Conservation (phyloP, 495 filamentous ascomycete species). For the Penicillium steckii region DNA sequence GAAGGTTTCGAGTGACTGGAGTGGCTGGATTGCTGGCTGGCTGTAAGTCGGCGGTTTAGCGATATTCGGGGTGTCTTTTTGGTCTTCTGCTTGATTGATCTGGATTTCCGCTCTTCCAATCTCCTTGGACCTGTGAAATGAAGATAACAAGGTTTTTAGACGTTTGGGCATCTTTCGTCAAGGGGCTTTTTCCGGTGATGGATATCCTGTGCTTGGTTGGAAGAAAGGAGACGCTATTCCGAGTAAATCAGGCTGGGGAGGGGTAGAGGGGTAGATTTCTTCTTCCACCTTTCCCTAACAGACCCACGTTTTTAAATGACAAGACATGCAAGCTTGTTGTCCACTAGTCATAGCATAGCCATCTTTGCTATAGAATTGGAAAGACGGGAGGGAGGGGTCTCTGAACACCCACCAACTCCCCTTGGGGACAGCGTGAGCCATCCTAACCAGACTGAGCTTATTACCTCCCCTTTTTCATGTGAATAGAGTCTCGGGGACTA, state of each 20-base stretch:
- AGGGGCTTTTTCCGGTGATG: background rate
- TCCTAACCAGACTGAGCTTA: no score
- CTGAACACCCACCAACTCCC: no score
- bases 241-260: background rate
- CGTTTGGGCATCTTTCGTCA: background rate
- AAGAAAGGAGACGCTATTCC: background rate
- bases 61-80: background rate
- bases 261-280: no score
- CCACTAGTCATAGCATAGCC: no score
- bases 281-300: no score
- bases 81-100: background rate
- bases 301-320: no score
- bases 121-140: background rate
- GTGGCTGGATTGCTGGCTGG: background rate
- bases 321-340: no score
- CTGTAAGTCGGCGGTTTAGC: background rate
- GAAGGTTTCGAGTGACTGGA: slow-evolving; percentile 1
- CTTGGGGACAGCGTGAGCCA: no score
- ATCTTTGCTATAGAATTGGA: no score
- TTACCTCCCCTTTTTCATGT: no score
- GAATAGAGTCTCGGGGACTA: no score
- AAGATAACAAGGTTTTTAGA: background rate
- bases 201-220: background rate
- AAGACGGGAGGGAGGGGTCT: no score
- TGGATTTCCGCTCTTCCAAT: background rate